Conservation (phyloP, 2,329 filamentous ascomycete genomes). For the Chaetomium olivaceum region DNA sequence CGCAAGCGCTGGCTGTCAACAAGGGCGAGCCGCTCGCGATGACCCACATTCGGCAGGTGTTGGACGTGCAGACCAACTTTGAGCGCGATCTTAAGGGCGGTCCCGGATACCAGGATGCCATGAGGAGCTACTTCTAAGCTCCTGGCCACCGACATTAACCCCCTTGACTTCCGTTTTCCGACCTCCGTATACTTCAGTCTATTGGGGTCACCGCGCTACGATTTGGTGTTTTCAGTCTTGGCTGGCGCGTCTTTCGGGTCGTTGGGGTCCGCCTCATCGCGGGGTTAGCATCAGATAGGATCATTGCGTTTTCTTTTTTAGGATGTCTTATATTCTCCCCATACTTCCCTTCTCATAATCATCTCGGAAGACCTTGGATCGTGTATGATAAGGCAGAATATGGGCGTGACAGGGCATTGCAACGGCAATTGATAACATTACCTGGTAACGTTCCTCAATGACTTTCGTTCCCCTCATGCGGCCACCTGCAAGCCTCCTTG, state of each 20-base stretch:
- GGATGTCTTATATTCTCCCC: background rate
- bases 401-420: background rate
- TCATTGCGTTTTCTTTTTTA: background rate
- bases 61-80: conserved; percentile 83
- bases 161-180: background rate
- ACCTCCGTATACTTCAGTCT: background rate
- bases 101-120: conserved; percentile 76
- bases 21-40: conserved; percentile 71
- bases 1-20: conserved; percentile 78
- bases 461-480: background rate
- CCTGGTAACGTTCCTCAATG: background rate
- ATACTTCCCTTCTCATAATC: background rate
- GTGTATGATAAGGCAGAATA: background rate
- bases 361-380: background rate
- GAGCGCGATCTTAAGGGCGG: conserved; percentile 82
- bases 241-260: background rate
- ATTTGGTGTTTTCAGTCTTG: background rate
- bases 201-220: background rate
- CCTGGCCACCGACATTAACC: background rate
- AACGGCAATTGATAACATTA: background rate
- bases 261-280: background rate
- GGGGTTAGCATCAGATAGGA: background rate
- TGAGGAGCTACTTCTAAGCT: conserved; percentile 70
- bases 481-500: too few species aligned
- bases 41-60: conserved; percentile 75